A percentile compares a stretch with the other conserved stretches of the same genome.
phyloP scores from a whole-genome alignment of 2,329 filamentous ascomycete species.

The Chaetomium strumarium region DNA sequence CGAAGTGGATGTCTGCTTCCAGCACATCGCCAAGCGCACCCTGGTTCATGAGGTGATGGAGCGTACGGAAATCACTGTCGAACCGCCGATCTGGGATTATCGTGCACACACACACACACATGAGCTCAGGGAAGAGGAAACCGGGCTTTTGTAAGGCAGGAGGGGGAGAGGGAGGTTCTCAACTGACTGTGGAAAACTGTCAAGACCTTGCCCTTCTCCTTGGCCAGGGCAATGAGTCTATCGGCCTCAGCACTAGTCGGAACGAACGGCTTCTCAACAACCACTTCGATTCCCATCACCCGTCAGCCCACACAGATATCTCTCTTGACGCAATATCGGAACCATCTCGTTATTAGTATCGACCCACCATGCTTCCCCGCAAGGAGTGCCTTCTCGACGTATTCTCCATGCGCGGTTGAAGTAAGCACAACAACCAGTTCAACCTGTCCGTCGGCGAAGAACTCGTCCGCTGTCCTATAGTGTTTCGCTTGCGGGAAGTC shows the following conservation, averaged over 20 bases:
- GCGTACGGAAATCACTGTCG: conserved; percentile 58
- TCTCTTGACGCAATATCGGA: too few relatives aligned
- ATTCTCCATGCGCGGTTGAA: conserved; percentile 46
- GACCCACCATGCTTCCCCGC: conserved; percentile 51
- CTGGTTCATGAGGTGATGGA: conserved; percentile 48
- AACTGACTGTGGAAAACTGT: conserved; percentile 50
- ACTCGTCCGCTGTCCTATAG: conserved; percentile 52
- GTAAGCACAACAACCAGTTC: conserved; percentile 59
- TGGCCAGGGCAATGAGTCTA: conserved; percentile 44
- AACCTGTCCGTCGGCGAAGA: conserved; percentile 52
- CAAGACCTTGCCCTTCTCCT: conserved; percentile 40
- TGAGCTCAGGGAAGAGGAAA: not conserved
- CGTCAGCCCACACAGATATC: too few relatives aligned
- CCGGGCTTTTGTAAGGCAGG: not conserved
- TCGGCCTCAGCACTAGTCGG: conserved; percentile 52
- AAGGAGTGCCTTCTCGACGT: conserved; percentile 50
- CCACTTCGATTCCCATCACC: conserved; percentile 34
- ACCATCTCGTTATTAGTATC: too few relatives aligned
- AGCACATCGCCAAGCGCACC: conserved; percentile 53
- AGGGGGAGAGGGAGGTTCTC: too few relatives aligned
- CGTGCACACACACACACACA: too few relatives aligned
- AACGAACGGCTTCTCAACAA: conserved; percentile 63
- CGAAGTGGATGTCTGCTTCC: conserved; percentile 63
- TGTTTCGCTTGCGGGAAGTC: conserved; percentile 46
- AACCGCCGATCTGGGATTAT: conserved; percentile 34